These are phyloP conservation scores for Bryum argenteum DNA, from an alignment of 225 moss, liverwort and hornwort species.

Conservation along the genomic window DNA sequence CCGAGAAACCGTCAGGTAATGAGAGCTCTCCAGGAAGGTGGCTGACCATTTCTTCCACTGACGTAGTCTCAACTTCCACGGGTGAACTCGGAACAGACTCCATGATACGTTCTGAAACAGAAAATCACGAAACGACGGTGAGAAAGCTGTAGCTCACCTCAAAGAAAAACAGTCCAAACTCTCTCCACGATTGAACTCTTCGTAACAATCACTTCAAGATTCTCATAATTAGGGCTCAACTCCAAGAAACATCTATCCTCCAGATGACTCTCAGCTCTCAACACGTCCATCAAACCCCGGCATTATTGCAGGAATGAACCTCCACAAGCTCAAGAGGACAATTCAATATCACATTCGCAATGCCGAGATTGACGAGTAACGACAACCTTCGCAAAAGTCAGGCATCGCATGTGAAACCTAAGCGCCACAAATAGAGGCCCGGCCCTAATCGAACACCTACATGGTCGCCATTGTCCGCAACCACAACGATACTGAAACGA, in stretches of 20 bases:
- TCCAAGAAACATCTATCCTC: slow-evolving; percentile 29
- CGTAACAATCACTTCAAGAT: slow-evolving; percentile 35
- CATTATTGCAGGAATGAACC: neutral
- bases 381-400: neutral
- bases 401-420: neutral
- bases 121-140: neutral
- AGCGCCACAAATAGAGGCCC: neutral
- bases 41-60: slow-evolving; percentile 61
- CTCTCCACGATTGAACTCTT: neutral
- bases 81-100: slow-evolving; percentile 36
- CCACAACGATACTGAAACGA: neutral
- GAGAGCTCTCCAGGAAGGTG: slow-evolving; percentile 57
- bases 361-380: neutral
- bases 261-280: slow-evolving; percentile 23
- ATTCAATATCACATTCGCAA: neutral
- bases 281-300: slow-evolving; percentile 7
- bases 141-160: slow-evolving; percentile 13
- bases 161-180: slow-evolving; percentile 14
- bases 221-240: slow-evolving; percentile 27
- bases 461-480: neutral
- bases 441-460: slow-evolving; percentile 1
- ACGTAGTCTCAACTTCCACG: slow-evolving; percentile 34
- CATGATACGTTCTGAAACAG: slow-evolving; percentile 40
- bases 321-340: slow-evolving; percentile 5
- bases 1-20: slow-evolving; percentile 63